Percentiles rank a stretch among this genome's conserved stretches.
These are phyloP conservation scores for Kockovaella imperatae DNA, from an alignment of 768 basidiomycete species.

Conservation along the genomic window DNA sequence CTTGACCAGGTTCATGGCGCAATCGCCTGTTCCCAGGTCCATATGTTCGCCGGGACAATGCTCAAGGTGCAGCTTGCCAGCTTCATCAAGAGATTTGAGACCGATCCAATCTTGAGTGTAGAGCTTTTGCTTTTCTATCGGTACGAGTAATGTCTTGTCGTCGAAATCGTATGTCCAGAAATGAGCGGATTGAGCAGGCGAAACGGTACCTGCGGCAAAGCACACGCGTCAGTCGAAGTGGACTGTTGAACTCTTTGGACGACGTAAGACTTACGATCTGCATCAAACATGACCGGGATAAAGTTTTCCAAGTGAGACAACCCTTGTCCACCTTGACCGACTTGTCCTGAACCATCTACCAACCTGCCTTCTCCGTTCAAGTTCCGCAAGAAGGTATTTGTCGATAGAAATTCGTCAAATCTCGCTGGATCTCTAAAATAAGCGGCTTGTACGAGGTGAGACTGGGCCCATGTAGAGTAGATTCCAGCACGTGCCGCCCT, in stretches of 20 bases:
- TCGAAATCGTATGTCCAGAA: slow-evolving; percentile 33
- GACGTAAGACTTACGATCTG: slow-evolving; percentile 37
- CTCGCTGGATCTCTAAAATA: slow-evolving; percentile 46
- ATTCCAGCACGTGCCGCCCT: slow-evolving; percentile 39
- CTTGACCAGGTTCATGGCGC: slow-evolving; percentile 27
- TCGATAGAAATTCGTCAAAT: slow-evolving; percentile 41
- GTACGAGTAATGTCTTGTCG: slow-evolving; percentile 24
- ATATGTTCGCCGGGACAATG: slow-evolving; percentile 42
- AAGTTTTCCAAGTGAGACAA: slow-evolving; percentile 22
- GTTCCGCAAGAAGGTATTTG: slow-evolving; percentile 40
- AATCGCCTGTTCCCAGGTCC: slow-evolving; percentile 37
- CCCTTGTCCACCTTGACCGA: slow-evolving; percentile 18
- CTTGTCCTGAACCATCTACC: slow-evolving; percentile 3
- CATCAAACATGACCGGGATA: slow-evolving; percentile 39
- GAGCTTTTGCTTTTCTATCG: slow-evolving; percentile 18
- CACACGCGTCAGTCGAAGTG: slow-evolving; percentile 1
- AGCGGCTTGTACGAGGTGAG: slow-evolving; percentile 43
- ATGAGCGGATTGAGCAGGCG: slow-evolving; percentile 39
- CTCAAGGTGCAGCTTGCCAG: slow-evolving; percentile 17
- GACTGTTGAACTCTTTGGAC: no score
- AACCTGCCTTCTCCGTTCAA: slow-evolving; percentile 42
- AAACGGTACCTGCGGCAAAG: slow-evolving; percentile 31
- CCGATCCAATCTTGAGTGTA: slow-evolving; percentile 41
- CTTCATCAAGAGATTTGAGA: slow-evolving; percentile 22
- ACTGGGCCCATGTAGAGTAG: slow-evolving; percentile 41